Conservation (phyloP, 106 monocot genomes). For the Dendrobium catenatum region DNA sequence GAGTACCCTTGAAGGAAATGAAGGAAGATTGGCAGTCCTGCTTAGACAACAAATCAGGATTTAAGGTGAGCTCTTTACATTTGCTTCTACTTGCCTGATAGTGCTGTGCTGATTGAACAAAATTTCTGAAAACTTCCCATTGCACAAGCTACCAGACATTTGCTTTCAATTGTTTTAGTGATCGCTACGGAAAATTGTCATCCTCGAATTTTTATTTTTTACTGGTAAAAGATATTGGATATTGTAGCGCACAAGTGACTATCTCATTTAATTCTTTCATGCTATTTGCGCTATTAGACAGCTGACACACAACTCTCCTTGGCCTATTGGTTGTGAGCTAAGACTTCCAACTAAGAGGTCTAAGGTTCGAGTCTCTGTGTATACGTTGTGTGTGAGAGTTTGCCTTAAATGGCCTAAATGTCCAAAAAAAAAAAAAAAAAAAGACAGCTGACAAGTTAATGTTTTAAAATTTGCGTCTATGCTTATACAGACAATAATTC, state of each 20-base stretch:
- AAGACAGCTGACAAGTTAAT: neutral
- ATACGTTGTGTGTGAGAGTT: no score
- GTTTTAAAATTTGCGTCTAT: neutral
- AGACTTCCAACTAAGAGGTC: no score
- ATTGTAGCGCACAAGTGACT: neutral
- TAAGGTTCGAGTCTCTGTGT: no score
- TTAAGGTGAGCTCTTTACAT: constrained; percentile 37
- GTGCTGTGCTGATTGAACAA: no score
- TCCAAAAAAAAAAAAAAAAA: no score
- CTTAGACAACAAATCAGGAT: constrained; percentile 61
- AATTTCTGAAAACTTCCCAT: no score
- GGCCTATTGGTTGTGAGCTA: no score
- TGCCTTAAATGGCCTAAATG: no score
- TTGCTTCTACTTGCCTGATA: neutral
- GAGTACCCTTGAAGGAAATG: constrained; percentile 64
- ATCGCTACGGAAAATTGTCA: no score
- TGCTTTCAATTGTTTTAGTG: no score
- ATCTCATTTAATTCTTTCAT: neutral
- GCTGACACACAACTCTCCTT: no score
- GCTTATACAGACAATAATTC: neutral
- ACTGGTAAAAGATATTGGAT: neutral
- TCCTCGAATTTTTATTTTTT: neutral
- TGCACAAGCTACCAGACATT: no score
- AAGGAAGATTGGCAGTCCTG: constrained; percentile 69
- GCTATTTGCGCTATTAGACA: neutral